These are phyloP conservation scores for Neonectria ditissima DNA, from an alignment of 2,329 filamentous ascomycete species.

Conservation along the genomic window DNA sequence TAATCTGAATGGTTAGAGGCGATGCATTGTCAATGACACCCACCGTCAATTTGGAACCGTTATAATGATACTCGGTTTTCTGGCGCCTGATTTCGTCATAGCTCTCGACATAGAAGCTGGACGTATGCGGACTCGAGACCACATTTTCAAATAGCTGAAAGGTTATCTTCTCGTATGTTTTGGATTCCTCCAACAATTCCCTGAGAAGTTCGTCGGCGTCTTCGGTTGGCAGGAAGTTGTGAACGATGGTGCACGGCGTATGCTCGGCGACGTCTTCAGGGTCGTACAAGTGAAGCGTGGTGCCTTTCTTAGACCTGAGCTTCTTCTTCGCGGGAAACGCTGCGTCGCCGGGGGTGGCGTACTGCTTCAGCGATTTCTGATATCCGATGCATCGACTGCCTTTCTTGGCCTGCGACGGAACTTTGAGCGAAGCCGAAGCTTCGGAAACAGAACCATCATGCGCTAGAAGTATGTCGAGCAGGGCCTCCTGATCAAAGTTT, in stretches of 20 bases:
- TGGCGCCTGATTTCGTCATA: conserved; percentile 76
- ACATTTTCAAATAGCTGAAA: conserved; percentile 92
- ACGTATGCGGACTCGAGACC: conserved; percentile 86
- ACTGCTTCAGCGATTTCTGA: conserved; percentile 73
- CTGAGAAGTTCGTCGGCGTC: conserved; percentile 79
- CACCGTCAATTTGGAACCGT: conserved; percentile 78
- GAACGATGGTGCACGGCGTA: conserved; percentile 91
- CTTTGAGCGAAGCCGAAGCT: conserved; percentile 68
- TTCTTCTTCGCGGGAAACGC: conserved; percentile 57
- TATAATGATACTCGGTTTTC: conserved; percentile 86
- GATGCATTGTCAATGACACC: conserved; percentile 2
- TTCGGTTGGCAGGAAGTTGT: conserved; percentile 83
- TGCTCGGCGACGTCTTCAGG: conserved; percentile 83
- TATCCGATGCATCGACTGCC: conserved; percentile 57
- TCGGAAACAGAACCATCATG: conserved; percentile 80
- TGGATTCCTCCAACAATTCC: conserved; percentile 81
- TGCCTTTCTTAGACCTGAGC: conserved; percentile 77
- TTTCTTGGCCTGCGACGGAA: conserved; percentile 48
- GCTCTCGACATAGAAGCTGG: conserved; percentile 84
- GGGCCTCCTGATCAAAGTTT: conserved; percentile 68
- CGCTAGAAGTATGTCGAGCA: conserved; percentile 83
- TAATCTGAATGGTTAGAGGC: neutral
- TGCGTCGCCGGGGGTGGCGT: conserved; percentile 49
- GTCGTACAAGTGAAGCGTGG: conserved; percentile 85
- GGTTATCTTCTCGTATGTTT: conserved; percentile 75